Conservation (phyloP, 2,329 filamentous ascomycete species). For the Xylaria sp. region DNA sequence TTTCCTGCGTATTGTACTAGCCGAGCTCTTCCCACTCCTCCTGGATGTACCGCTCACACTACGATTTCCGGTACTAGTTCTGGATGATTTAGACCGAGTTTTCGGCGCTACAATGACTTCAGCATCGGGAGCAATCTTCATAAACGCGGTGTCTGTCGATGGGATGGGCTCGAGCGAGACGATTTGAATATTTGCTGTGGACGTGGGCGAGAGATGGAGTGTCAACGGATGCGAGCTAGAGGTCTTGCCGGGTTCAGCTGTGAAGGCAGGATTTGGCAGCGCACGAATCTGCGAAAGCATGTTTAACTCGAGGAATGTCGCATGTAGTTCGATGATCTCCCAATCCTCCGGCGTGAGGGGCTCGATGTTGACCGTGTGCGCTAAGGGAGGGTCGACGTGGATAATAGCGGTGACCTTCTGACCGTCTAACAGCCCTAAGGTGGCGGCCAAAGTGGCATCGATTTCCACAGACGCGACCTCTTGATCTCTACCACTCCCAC, state of each 20-base stretch:
- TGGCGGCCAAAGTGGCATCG: conserved; percentile 79
- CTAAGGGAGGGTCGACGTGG: conserved; percentile 87
- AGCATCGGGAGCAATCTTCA: conserved; percentile 89
- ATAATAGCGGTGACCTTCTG: conserved; percentile 74
- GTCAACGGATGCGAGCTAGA: conserved; percentile 77
- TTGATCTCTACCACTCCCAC: conserved; percentile 69
- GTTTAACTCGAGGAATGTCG: conserved; percentile 92
- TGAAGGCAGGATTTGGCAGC: conserved; percentile 80
- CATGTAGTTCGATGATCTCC: conserved; percentile 98
- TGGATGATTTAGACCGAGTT: conserved; percentile 70
- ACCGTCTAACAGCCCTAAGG: conserved; percentile 77
- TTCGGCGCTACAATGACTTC: conserved; percentile 98
- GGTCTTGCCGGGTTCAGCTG: conserved; percentile 51
- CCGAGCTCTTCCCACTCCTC: conserved; percentile 74
- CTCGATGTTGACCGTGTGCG: conserved; percentile 95
- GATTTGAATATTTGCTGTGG: conserved; percentile 88
- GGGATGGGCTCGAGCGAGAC: conserved; percentile 79
- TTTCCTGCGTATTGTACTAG: conserved; percentile 67
- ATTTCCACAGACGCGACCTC: conserved; percentile 81
- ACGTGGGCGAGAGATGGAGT: conserved; percentile 91
- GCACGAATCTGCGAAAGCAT: conserved; percentile 91
- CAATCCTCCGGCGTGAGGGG: conserved; percentile 93
- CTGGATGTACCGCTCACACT: conserved; percentile 81
- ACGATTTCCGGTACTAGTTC: conserved; percentile 70
- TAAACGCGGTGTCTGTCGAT: conserved; percentile 72